Base-by-base conservation (phyloP, 2,329 filamentous ascomycete species). In the Xylariales sp. region DNA sequence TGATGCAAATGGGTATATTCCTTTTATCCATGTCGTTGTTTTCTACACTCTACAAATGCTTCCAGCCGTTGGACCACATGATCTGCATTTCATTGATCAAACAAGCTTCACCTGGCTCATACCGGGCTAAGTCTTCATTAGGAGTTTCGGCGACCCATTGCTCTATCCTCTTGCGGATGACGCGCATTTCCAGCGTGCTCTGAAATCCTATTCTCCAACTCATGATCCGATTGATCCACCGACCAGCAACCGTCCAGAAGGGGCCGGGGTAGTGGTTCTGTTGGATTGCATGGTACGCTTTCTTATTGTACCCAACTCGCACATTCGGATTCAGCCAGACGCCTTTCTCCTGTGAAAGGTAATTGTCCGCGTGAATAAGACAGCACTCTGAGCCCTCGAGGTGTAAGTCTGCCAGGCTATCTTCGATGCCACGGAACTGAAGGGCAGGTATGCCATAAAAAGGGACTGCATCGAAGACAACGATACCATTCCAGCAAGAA, bases 401-500 rank as follows among this genome's bases (percentile, higher is more conserved):
- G 42, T 79, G 76, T 6, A 60, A 49, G n/a, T 58, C 52, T 4
- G 66, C 66, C 3, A 83, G 66, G 14, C 62, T 71, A 56, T 86
- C 82, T 2, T 75, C 61, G 38, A 84, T 70, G 15, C 74, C 81
- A 18, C 83, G 78, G 55, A 86, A 87, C 5, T 60, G 60, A 1
- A 86, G 65, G 3, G 65, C 66, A 0, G 61, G 54, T 2, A 56
- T 49, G 18, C 47, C 51, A 43, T 75, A 72, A 53, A 75, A 77
- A 1, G 73, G 70, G 4, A 55, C 56, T 0, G 73, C 63, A 37
- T 64, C 62, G 43, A 64, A 67, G 34, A 53, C 64, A 50, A 70
- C 69, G 55, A 82, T 76, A 32, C 80, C 82, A 50, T 85, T 84
- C 81, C 81, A 86, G 58, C 82, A 86, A 31, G 76, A 81, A n/a